phyloP scores from a whole-genome alignment of 768 basidiomycete species.

The Russula dissimulans region DNA sequence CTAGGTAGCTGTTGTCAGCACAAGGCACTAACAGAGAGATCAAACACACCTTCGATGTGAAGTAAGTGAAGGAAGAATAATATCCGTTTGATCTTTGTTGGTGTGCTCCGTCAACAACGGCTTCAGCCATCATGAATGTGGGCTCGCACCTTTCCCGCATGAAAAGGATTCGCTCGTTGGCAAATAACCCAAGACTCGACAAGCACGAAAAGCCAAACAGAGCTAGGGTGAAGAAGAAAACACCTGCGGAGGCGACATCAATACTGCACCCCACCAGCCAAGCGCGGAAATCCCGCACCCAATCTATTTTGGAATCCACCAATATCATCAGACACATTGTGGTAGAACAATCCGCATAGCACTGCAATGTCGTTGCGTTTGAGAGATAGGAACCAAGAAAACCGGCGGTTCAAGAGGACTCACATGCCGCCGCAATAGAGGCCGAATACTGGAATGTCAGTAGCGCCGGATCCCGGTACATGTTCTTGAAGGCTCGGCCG shows the following conservation, averaged over 20 bases:
- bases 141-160: constrained; percentile 84
- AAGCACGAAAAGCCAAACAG: constrained; percentile 96
- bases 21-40: background rate
- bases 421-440: constrained; percentile 74
- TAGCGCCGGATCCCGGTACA: constrained; percentile 90
- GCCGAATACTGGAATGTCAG: constrained; percentile 86
- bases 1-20: constrained; percentile 28
- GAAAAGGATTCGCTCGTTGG: constrained; percentile 91
- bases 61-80: constrained; percentile 95
- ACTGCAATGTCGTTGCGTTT: constrained; percentile 34
- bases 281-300: constrained; percentile 34
- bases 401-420: constrained; percentile 26
- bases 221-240: constrained; percentile 97
- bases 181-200: constrained; percentile 87
- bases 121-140: background rate
- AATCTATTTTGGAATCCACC: constrained; percentile 94
- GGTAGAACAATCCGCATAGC: constrained; percentile 90
- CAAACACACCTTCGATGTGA: constrained; percentile 70
- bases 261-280: background rate
- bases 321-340: constrained; percentile 86
- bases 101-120: background rate
- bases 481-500: constrained; percentile 94
- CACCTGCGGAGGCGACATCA: constrained; percentile 35
- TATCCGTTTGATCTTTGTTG: constrained; percentile 82
- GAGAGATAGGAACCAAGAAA: background rate